phyloP scores from a whole-genome alignment of 2,329 filamentous ascomycete species.

The Aspergillus puulaauensis region DNA sequence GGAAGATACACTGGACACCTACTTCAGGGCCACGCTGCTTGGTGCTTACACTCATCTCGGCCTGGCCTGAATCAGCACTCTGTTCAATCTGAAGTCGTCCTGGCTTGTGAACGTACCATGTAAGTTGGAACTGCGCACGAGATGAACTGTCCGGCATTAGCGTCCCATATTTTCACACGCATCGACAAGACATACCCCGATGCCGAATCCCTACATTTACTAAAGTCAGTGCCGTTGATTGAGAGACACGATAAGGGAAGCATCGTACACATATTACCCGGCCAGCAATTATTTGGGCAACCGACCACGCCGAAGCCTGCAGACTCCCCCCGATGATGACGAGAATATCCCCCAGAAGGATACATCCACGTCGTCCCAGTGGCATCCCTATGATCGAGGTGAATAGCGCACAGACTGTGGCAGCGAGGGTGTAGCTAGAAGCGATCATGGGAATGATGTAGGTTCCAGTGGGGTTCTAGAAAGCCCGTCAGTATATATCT shows the following conservation, averaged over 20 bases:
- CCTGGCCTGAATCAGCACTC: too few relatives aligned
- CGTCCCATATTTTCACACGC: too few relatives aligned
- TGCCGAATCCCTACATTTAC: neutral
- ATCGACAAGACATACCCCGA: neutral
- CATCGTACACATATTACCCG: neutral
- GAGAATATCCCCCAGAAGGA: neutral
- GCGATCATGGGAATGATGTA: slow-evolving; percentile 5
- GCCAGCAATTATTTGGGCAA: neutral
- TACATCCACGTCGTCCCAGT: neutral
- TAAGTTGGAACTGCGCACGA: neutral
- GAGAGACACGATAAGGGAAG: too few relatives aligned
- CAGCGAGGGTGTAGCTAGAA: neutral
- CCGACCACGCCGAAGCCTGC: neutral
- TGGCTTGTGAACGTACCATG: neutral
- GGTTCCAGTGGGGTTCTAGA: neutral
- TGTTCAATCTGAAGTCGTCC: too few relatives aligned
- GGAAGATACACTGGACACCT: neutral
- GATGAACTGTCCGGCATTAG: neutral
- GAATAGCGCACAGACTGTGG: neutral
- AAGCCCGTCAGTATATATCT: neutral
- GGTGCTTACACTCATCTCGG: slow-evolving; percentile 1
- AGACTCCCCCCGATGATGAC: neutral
- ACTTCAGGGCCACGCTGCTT: neutral
- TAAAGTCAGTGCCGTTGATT: too few relatives aligned
- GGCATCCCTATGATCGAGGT: neutral